phyloP scores from a whole-genome alignment of 257 asterid species.

The Eustoma russellianum region DNA sequence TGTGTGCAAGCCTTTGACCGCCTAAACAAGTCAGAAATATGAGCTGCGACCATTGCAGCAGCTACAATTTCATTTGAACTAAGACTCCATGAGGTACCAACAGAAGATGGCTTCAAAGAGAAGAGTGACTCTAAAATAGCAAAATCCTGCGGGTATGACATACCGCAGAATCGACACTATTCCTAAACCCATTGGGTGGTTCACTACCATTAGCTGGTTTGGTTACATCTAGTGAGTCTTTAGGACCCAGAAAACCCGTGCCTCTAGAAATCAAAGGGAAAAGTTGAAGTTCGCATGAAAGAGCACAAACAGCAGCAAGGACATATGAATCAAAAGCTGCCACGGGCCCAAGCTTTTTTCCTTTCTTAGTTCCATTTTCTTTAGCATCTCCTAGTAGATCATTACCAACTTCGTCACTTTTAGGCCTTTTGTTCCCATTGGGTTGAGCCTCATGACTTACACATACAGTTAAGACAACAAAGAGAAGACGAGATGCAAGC shows the following conservation, averaged over 20 bases:
- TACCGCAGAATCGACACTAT: constrained; percentile 75
- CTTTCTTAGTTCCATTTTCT: constrained; percentile 34
- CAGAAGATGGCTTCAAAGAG: constrained; percentile 91
- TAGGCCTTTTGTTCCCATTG: constrained; percentile 62
- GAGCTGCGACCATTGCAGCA: constrained; percentile 99
- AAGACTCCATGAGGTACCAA: constrained; percentile 85
- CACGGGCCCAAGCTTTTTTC: constrained; percentile 78
- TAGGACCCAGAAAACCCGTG: constrained; percentile 24
- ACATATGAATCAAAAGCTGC: constrained; percentile 98
- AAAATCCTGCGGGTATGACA: constrained; percentile 79
- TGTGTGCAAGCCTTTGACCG: constrained; percentile 95
- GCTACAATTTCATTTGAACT: constrained; percentile 96
- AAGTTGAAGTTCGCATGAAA: constrained; percentile 92
- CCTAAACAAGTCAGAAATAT: constrained; percentile 86
- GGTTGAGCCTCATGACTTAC: constrained; percentile 91
- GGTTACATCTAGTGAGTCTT: constrained; percentile 18
- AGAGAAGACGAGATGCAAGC: constrained; percentile 96
- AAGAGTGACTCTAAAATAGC: constrained; percentile 95
- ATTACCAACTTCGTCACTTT: constrained; percentile 45
- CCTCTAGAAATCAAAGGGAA: constrained; percentile 73
- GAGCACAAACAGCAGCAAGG: constrained; percentile 96
- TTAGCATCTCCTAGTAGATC: constrained; percentile 34
- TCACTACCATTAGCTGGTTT: constrained; percentile 44
- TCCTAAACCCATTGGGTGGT: constrained; percentile 38
- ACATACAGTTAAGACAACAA: constrained; percentile 89